A percentile compares a stretch with the other conserved stretches of the same genome.
These are phyloP conservation scores for Aspergillus tubingensis DNA, from an alignment of 2,329 filamentous ascomycete genomes.

Conservation along the genomic window DNA sequence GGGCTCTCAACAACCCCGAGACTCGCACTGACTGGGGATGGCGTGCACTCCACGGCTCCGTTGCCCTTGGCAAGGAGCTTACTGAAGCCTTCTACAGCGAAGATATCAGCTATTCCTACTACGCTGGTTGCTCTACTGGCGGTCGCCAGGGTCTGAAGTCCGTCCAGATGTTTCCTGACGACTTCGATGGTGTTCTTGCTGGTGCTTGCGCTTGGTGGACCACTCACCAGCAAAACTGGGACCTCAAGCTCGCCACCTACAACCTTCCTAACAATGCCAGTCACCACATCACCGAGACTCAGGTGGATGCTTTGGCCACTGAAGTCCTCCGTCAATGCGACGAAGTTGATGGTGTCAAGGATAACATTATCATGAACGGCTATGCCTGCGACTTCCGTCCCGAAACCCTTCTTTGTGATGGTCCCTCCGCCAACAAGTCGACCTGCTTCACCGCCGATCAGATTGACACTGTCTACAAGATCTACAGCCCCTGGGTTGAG, in stretches of 20 bases:
- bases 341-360: slow-evolving; percentile 50
- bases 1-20: slow-evolving; percentile 31
- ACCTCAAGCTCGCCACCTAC: slow-evolving; percentile 49
- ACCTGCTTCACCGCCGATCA: slow-evolving; percentile 50
- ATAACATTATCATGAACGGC: slow-evolving; percentile 54
- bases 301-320: slow-evolving; percentile 48
- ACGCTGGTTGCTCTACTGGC: slow-evolving; percentile 60
- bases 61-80: slow-evolving; percentile 52
- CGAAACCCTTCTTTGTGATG: slow-evolving; percentile 33
- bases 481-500: slow-evolving; percentile 8
- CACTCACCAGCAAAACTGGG: slow-evolving; percentile 49
- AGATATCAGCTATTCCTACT: slow-evolving; percentile 43
- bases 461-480: slow-evolving; percentile 36
- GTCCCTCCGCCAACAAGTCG: slow-evolving; percentile 24
- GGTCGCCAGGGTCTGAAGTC: slow-evolving; percentile 60
- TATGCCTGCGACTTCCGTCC: slow-evolving; percentile 45
- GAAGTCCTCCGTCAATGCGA: slow-evolving; percentile 56
- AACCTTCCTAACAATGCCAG: slow-evolving; percentile 51
- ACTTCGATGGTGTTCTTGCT: slow-evolving; percentile 60
- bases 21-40: slow-evolving; percentile 42
- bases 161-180: slow-evolving; percentile 55
- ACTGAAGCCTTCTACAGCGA: slow-evolving; percentile 52
- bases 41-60: slow-evolving; percentile 51
- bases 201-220: slow-evolving; percentile 56
- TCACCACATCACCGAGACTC: slow-evolving; percentile 43